phyloP scores from a whole-genome alignment of 805 yeast species.

The Jamesozyma jinghongensis region DNA sequence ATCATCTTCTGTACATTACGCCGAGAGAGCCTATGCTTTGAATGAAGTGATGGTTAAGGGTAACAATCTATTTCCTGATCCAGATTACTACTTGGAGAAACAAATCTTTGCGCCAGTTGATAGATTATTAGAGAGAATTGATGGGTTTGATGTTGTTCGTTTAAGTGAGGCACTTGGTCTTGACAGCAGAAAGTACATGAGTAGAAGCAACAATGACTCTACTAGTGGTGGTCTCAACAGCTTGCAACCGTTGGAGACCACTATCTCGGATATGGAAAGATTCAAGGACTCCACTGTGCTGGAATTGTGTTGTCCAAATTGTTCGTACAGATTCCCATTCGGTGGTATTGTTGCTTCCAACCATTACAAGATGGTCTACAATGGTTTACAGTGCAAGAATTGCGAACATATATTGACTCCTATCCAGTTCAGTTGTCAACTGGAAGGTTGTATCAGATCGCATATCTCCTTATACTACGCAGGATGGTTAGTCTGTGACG shows the following conservation, averaged over 20 bases:
- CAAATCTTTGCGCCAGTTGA: slow-evolving; percentile 89
- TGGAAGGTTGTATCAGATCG: slow-evolving; percentile 62
- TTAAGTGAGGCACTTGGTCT: slow-evolving; percentile 72
- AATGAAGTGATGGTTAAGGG: slow-evolving; percentile 55
- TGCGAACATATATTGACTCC: slow-evolving; percentile 48
- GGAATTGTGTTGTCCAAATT: slow-evolving; percentile 45
- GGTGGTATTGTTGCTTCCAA: slow-evolving; percentile 66
- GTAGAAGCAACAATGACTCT: slow-evolving; percentile 26
- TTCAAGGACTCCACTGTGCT: slow-evolving; percentile 57
- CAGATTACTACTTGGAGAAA: slow-evolving; percentile 70
- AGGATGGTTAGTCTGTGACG: slow-evolving; percentile 83
- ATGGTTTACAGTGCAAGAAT: slow-evolving; percentile 61
- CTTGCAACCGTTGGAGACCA: slow-evolving; percentile 70
- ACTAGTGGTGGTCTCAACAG: slow-evolving; percentile 30
- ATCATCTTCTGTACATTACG: slow-evolving; percentile 24
- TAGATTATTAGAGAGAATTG: slow-evolving; percentile 74
- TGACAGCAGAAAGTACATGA: slow-evolving; percentile 54
- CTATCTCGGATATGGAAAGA: slow-evolving; percentile 71
- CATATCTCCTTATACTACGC: slow-evolving; percentile 72
- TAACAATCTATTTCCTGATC: slow-evolving; percentile 55
- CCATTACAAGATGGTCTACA: slow-evolving; percentile 50
- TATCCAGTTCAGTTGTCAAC: slow-evolving; percentile 54
- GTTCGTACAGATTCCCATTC: slow-evolving; percentile 53
- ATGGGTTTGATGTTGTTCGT: slow-evolving; percentile 74
- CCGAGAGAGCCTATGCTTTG: slow-evolving; percentile 78